Percentiles rank a stretch among this genome's conserved stretches.
These are phyloP conservation scores for Gossypium mustelinum DNA, from an alignment of 345 rosid species.

Conservation along the genomic window DNA sequence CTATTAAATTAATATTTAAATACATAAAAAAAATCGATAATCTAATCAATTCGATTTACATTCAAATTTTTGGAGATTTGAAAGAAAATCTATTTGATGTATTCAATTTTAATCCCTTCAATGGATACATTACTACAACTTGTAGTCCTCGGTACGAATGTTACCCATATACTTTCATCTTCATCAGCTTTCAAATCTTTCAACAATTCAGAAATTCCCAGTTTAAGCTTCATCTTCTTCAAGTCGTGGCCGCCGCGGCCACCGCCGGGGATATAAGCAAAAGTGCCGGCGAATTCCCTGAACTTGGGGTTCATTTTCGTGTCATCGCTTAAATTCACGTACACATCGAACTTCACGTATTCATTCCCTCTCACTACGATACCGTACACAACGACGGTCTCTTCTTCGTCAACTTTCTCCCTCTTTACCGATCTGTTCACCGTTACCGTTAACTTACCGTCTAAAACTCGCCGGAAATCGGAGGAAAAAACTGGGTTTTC, in stretches of 20 bases:
- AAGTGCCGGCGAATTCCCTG: constrained; percentile 18
- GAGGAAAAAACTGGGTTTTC: not conserved
- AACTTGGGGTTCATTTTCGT: not conserved
- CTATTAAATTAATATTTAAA: no score
- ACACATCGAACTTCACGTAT: constrained; percentile 16
- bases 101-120: constrained; percentile 7
- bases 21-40: no score
- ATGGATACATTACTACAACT: not conserved
- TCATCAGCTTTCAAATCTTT: constrained; percentile 16
- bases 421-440: not conserved
- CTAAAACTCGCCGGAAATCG: constrained; percentile 1
- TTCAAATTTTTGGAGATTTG: no score
- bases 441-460: not conserved
- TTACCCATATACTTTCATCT: constrained; percentile 14
- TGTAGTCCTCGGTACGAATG: constrained; percentile 2
- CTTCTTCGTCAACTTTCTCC: constrained; percentile 24
- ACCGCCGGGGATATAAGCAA: not conserved
- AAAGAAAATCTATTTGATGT: not conserved
- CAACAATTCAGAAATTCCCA: constrained; percentile 17
- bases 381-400: constrained; percentile 17
- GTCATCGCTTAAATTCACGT: constrained; percentile 10
- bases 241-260: not conserved
- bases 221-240: not conserved
- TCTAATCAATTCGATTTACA: fast-evolving
- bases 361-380: constrained; percentile 4